phyloP scores from a whole-genome alignment of 1,284 basidiomycete species.

The Agroathelia rolfsii region DNA sequence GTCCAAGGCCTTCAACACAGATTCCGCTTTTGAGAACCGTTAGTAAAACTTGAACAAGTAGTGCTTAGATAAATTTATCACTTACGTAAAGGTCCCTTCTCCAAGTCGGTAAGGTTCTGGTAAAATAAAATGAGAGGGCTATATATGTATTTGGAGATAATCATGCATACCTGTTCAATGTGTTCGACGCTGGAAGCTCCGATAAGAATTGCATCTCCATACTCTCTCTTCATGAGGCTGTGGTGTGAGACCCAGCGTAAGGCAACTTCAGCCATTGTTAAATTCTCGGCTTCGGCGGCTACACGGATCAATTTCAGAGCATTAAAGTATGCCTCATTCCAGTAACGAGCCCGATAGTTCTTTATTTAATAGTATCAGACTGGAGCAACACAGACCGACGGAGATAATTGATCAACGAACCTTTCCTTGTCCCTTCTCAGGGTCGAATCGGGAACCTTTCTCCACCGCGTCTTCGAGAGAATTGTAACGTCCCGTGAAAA shows the following conservation, averaged over 20 bases:
- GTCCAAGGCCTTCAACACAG: conserved; percentile 26
- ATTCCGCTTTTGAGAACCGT: too few relatives aligned
- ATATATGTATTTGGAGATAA: neutral
- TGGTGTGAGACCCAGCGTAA: conserved; percentile 47
- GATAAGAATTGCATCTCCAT: conserved; percentile 40
- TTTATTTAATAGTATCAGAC: neutral
- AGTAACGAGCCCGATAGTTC: too few relatives aligned
- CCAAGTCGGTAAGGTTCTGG: conserved; percentile 42
- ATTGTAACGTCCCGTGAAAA: conserved; percentile 31
- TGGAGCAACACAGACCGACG: too few relatives aligned
- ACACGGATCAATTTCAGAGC: conserved; percentile 29
- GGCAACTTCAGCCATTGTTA: conserved; percentile 39
- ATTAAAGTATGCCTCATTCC: conserved; percentile 40
- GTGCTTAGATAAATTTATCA: conserved; percentile 8
- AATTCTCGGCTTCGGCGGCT: conserved; percentile 28
- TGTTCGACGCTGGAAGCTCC: conserved; percentile 40
- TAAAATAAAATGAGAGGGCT: neutral
- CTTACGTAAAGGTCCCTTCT: conserved; percentile 48
- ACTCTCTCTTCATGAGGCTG: conserved; percentile 34
- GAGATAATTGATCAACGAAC: too few relatives aligned
- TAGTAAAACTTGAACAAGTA: too few relatives aligned
- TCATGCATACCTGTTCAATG: conserved; percentile 31
- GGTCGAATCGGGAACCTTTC: conserved; percentile 34
- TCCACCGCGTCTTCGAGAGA: conserved; percentile 24
- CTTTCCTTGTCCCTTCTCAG: conserved; percentile 22